Base-by-base conservation (phyloP, 306 rosid species). In the Quercus suber region DNA sequence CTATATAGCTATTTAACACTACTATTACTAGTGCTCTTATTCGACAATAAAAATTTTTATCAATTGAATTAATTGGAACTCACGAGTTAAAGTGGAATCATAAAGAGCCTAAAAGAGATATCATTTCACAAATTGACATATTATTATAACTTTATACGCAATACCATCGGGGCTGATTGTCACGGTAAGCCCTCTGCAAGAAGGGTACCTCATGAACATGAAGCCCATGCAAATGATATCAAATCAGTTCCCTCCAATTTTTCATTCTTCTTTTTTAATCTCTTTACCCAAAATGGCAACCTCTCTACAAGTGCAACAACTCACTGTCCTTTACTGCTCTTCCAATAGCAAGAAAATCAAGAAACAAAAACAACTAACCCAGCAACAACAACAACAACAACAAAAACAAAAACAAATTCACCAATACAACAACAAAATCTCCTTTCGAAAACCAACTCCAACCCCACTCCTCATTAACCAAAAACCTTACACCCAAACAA, bases 381-480 rank as follows among this genome's bases (percentile, higher is more conserved):
- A 41, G 3, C 45, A 41, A 41, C 11, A 7, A 37, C 45, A 21
- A 21, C 23, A 35, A 5, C 35, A 43, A 41, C 3, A 25, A 4
- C 68, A 11, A 0, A 75, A 82, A 43, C 73, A 81, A 76, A 83
- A 86, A 78, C 87, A 78, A 4, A 78, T 55, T 27, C 76, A 73
- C 59, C 76, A 79, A 13, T 51, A 51, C 85, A 83, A 73, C 52
- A 30, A 68, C 6, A 41, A 57, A 35, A 81, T 88, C n/a, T 69
- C 87, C 23, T 91, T 82, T 81, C 92, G 89, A 52, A 83, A 87
- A 76, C n/a, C 99, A 60, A 79, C 78, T 43, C 80, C 93, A 49
- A 86, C 97, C 78, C 97, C 98, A 63, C 90, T 91, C 37, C 76
- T 95, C 67, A 81, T 89, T 60, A 43, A 81, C 71, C 90, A 71